A percentile compares a stretch with the other conserved stretches of the same genome.
These are phyloP conservation scores for Vitellaria paradoxa DNA, from an alignment of 179 eudicot genomes.

Conservation along the genomic window DNA sequence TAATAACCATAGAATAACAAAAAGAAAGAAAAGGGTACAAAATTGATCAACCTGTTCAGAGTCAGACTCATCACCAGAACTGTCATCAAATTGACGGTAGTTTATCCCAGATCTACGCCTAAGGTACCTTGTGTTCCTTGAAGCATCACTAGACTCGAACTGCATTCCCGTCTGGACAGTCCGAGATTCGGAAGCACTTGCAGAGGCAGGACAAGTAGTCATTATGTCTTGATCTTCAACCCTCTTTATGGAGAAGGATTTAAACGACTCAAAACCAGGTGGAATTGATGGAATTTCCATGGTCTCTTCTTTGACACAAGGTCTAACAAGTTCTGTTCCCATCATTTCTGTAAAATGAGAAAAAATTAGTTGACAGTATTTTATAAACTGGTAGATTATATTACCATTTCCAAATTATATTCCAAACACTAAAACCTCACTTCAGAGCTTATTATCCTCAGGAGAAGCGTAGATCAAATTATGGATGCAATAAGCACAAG, in stretches of 20 bases:
- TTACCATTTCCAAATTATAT: not conserved
- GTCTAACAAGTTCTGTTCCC: conserved; percentile 71
- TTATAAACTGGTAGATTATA: not conserved
- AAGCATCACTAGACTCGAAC: conserved; percentile 33
- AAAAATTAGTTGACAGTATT: not conserved
- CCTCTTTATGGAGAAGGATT: conserved; percentile 59
- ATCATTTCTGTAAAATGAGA: conserved; percentile 37
- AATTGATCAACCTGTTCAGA: conserved; percentile 62
- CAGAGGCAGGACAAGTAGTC: conserved; percentile 49
- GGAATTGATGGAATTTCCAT: conserved; percentile 81
- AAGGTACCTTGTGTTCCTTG: conserved; percentile 43
- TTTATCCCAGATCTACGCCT: conserved; percentile 57
- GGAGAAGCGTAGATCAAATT: conserved; percentile 4
- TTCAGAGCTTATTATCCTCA: not conserved
- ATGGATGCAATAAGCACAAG: not conserved
- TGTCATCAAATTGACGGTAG: conserved; percentile 43
- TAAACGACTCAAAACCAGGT: conserved; percentile 88
- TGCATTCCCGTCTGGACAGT: conserved; percentile 35
- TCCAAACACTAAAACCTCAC: not conserved
- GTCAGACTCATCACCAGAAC: conserved; percentile 67
- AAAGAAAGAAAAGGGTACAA: conserved; percentile 7
- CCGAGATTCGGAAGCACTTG: conserved; percentile 43
- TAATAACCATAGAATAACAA: not conserved
- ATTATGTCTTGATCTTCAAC: conserved; percentile 43
- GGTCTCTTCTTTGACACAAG: conserved; percentile 65